These are phyloP conservation scores for Hyaloscypha finlandica DNA, from an alignment of 495 filamentous ascomycete genomes.

Conservation along the genomic window DNA sequence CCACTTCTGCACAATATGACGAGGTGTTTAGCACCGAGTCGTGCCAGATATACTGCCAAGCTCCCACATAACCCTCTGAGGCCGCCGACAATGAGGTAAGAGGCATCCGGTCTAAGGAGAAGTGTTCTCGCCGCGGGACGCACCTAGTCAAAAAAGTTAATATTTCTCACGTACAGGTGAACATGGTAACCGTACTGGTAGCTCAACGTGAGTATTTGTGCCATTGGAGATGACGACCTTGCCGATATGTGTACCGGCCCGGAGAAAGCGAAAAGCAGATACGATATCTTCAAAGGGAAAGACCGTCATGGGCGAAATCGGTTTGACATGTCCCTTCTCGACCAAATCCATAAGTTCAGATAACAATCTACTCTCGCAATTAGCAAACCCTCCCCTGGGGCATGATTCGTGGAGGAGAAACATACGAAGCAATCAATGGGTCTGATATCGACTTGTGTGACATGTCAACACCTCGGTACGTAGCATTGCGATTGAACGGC, in stretches of 20 bases:
- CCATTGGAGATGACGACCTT: slow-evolving; percentile 54
- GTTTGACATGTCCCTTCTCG: slow-evolving; percentile 30
- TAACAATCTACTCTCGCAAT: neutral
- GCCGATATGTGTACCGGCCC: slow-evolving; percentile 53
- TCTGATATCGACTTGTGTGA: neutral
- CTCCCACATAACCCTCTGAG: slow-evolving; percentile 52
- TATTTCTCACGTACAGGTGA: too few species aligned
- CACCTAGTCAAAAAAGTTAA: neutral
- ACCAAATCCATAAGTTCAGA: slow-evolving; percentile 27
- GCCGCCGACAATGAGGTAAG: slow-evolving; percentile 61
- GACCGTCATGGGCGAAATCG: slow-evolving; percentile 36
- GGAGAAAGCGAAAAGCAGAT: slow-evolving; percentile 49
- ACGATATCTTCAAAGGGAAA: slow-evolving; percentile 45
- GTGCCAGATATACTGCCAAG: slow-evolving; percentile 49
- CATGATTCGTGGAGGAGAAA: neutral
- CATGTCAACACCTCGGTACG: slow-evolving; percentile 6
- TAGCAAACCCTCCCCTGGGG: neutral
- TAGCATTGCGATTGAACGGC: slow-evolving; percentile 36
- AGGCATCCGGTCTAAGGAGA: slow-evolving; percentile 35
- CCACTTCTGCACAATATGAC: slow-evolving; percentile 57
- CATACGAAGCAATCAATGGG: slow-evolving; percentile 13
- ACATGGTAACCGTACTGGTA: neutral
- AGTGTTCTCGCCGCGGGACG: neutral
- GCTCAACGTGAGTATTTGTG: slow-evolving; percentile 18
- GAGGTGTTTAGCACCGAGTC: slow-evolving; percentile 55